Conservation (phyloP, 2,329 filamentous ascomycete species). For the Cercospora sp. region DNA sequence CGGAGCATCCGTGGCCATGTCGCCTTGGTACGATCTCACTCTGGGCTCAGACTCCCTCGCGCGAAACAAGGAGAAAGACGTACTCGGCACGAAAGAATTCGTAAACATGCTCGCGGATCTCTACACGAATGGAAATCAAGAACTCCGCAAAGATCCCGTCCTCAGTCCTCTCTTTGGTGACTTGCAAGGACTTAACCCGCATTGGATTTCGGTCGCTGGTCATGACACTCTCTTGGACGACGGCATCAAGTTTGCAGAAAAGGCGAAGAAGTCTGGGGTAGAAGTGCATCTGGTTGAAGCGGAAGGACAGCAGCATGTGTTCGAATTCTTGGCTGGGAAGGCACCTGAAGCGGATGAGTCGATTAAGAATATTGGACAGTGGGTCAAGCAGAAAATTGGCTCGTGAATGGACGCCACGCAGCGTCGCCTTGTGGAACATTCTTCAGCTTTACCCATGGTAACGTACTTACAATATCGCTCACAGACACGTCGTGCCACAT, state of each 20-base stretch:
- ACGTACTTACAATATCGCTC: no score
- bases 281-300: conserved; percentile 49
- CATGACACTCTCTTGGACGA: conserved; percentile 56
- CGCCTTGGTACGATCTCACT: conserved; percentile 32
- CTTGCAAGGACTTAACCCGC: conserved; percentile 44
- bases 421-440: no score
- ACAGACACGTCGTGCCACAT: no score
- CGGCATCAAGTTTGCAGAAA: conserved; percentile 52
- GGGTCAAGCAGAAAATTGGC: conserved; percentile 28
- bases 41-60: conserved; percentile 20
- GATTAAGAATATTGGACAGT: conserved; percentile 28
- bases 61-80: conserved; percentile 29
- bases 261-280: conserved; percentile 49
- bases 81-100: conserved; percentile 24
- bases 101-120: conserved; percentile 26
- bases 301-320: conserved; percentile 46
- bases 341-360: conserved; percentile 30
- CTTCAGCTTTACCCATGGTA: no score
- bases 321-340: conserved; percentile 34
- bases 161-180: conserved; percentile 27
- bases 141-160: conserved; percentile 23
- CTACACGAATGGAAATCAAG: conserved; percentile 20
- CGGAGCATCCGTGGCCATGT: conserved; percentile 28
- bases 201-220: conserved; percentile 55
- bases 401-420: background rate